phyloP scores from a whole-genome alignment of 2,329 filamentous ascomycete genomes.

The Alternaria burnsii region DNA sequence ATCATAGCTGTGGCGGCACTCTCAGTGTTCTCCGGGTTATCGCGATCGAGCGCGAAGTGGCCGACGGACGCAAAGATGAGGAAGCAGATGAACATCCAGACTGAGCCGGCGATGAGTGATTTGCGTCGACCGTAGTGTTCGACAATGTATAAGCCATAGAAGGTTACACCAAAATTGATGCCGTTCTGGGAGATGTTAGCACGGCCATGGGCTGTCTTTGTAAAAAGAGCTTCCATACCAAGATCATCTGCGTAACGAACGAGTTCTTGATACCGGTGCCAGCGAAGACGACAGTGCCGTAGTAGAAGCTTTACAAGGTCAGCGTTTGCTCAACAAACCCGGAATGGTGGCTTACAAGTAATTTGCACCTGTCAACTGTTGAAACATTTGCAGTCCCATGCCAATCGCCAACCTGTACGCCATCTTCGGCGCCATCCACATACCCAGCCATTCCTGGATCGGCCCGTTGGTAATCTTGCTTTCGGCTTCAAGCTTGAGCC shows the following conservation, averaged over 20 bases:
- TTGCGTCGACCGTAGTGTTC: slow-evolving; percentile 57
- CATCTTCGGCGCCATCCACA: slow-evolving; percentile 72
- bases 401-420: slow-evolving; percentile 69
- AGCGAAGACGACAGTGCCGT: slow-evolving; percentile 56
- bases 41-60: slow-evolving; percentile 52
- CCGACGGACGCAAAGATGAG: slow-evolving; percentile 60
- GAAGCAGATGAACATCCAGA: slow-evolving; percentile 66
- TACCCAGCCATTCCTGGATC: slow-evolving; percentile 65
- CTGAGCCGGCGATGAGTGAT: slow-evolving; percentile 54
- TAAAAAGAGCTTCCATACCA: slow-evolving; percentile 38
- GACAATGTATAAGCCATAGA: slow-evolving; percentile 56
- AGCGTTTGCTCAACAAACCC: neutral
- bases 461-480: slow-evolving; percentile 24
- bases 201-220: neutral
- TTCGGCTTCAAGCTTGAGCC: slow-evolving; percentile 62
- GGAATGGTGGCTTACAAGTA: slow-evolving; percentile 49
- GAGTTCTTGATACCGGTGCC: slow-evolving; percentile 53
- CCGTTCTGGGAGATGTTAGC: slow-evolving; percentile 37
- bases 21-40: slow-evolving; percentile 39
- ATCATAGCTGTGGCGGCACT: slow-evolving; percentile 64
- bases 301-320: slow-evolving; percentile 56
- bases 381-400: slow-evolving; percentile 68
- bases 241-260: slow-evolving; percentile 29
- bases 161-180: slow-evolving; percentile 58
- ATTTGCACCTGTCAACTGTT: slow-evolving; percentile 68